Percentiles rank a stretch among this genome's conserved stretches.
phyloP scores from a whole-genome alignment of 768 basidiomycete genomes.

The Strobilomyces dryophilus region DNA sequence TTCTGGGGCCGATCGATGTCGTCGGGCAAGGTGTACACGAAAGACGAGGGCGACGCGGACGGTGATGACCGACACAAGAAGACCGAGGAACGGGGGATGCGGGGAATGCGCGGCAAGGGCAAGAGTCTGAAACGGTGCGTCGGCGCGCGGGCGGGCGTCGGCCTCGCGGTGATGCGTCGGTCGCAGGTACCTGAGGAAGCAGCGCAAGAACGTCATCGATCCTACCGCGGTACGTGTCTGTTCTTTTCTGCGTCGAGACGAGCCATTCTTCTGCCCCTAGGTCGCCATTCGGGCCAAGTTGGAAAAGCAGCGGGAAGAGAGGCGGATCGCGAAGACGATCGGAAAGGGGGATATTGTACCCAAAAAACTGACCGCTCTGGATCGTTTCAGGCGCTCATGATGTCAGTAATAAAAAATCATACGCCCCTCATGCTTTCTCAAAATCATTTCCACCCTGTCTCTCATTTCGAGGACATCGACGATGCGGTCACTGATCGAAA shows the following conservation, averaged over 20 bases:
- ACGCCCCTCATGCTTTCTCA: neutral
- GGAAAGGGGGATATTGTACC: conserved; percentile 31
- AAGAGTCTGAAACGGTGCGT: conserved; percentile 77
- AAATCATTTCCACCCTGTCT: neutral
- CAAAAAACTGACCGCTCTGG: conserved; percentile 31
- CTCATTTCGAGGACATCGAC: neutral
- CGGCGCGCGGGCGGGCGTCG: neutral
- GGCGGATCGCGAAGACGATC: conserved; percentile 30
- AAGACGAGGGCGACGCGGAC: conserved; percentile 29
- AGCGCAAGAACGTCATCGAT: conserved; percentile 93
- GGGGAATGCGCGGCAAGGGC: conserved; percentile 82
- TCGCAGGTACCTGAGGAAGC: conserved; percentile 73
- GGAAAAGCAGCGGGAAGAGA: conserved; percentile 52
- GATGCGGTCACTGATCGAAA: neutral
- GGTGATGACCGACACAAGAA: conserved; percentile 30
- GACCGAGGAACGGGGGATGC: conserved; percentile 48
- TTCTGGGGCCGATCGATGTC: too few relatives aligned
- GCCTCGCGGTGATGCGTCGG: neutral
- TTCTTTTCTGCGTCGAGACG: neutral
- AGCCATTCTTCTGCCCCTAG: conserved; percentile 16
- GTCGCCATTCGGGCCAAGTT: conserved; percentile 66
- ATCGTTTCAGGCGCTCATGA: conserved; percentile 32
- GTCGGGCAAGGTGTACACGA: conserved; percentile 29
- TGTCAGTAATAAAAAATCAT: neutral
- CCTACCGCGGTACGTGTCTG: conserved; percentile 58